Conservation (phyloP, 495 filamentous ascomycete species). For the Tuber melanosporum region DNA sequence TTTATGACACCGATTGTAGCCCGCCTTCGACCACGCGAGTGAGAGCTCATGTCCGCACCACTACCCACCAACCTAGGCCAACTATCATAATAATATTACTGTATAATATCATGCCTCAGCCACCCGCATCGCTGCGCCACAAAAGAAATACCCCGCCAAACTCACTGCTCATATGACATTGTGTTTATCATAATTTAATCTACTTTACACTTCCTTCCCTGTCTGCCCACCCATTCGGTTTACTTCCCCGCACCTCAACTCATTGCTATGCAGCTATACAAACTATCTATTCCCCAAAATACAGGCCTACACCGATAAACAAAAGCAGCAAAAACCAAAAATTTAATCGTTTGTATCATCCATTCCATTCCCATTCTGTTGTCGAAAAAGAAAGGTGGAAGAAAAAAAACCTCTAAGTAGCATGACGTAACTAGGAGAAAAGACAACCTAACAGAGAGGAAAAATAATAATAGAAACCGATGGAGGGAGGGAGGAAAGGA, state of each 20-base stretch:
- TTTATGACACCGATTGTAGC: background rate
- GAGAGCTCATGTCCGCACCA: background rate
- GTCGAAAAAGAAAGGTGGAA: background rate
- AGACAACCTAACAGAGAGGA: background rate
- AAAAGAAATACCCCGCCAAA: background rate
- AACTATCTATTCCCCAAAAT: background rate
- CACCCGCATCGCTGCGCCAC: background rate
- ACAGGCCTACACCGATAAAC: background rate
- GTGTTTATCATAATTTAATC: background rate
- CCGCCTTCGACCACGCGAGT: background rate
- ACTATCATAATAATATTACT: too few species aligned
- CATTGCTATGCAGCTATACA: background rate
- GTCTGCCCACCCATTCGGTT: background rate
- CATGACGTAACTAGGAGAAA: background rate
- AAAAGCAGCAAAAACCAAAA: background rate
- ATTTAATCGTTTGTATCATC: background rate
- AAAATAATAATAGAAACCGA: constrained; percentile 3
- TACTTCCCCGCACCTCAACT: background rate
- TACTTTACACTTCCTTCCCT: background rate
- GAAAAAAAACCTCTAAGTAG: background rate
- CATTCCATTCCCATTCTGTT: background rate
- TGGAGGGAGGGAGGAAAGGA: background rate
- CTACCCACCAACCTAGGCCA: background rate
- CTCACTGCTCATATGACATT: too few species aligned
- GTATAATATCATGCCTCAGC: background rate